Percentiles rank a stretch among this genome's conserved stretches.
phyloP scores from a whole-genome alignment of 2,329 filamentous ascomycete species.

The Xylogone sp. region DNA sequence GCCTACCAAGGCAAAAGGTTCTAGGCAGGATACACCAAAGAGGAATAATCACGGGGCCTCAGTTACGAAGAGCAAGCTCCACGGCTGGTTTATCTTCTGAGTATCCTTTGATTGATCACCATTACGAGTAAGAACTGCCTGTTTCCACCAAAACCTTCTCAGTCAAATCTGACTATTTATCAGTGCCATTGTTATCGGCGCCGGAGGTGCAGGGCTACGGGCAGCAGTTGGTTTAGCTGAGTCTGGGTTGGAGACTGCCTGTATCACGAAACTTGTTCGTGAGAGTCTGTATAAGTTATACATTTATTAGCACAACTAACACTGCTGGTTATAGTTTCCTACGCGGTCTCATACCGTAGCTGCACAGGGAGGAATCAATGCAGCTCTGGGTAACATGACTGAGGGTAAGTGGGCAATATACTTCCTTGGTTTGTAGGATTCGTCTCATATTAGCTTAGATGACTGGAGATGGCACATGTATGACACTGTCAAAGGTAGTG shows the following conservation, averaged over 20 bases:
- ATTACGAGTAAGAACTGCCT: conserved; percentile 16
- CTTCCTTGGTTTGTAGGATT: neutral
- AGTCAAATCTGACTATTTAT: conserved; percentile 1
- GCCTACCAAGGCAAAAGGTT: neutral
- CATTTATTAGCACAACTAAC: neutral
- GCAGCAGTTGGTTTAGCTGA: conserved; percentile 62
- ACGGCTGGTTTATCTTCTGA: neutral
- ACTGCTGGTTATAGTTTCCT: conserved; percentile 41
- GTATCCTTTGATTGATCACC: conserved; percentile 18
- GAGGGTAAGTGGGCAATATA: conserved; percentile 33
- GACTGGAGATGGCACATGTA: conserved; percentile 60
- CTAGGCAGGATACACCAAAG: neutral
- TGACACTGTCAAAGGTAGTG: conserved; percentile 54
- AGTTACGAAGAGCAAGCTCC: neutral
- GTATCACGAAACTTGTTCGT: conserved; percentile 51
- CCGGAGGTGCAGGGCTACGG: conserved; percentile 59
- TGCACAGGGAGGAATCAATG: conserved; percentile 63
- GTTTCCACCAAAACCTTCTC: neutral
- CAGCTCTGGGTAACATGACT: conserved; percentile 41
- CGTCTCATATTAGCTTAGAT: conserved; percentile 43
- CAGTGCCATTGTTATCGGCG: conserved; percentile 37
- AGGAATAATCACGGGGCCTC: neutral
- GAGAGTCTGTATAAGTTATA: neutral
- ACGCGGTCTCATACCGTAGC: conserved; percentile 63
- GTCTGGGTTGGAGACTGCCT: conserved; percentile 61